Evolutionary conservation across 805 yeast species (phyloP).

Genomic region (Metschnikowia sp.): DNA sequence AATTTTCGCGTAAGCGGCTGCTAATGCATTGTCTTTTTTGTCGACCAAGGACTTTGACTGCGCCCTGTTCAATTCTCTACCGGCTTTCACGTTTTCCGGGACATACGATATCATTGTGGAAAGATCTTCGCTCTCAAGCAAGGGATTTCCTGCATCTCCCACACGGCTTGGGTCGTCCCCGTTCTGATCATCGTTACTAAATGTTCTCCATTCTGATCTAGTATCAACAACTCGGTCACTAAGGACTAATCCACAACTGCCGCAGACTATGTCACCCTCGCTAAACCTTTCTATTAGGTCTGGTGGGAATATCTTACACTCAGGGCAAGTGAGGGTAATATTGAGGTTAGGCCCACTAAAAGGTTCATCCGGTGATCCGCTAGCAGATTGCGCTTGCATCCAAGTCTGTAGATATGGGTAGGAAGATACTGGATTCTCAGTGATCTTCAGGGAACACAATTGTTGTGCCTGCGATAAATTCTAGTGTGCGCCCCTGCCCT

Average conservation of each 20-base stretch:
- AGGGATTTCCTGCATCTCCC: slow-evolving; percentile 94
- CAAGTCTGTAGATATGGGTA: no score
- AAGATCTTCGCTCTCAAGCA: slow-evolving; percentile 85
- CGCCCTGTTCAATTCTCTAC: slow-evolving; percentile 87
- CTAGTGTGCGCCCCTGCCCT: no score
- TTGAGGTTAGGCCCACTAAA: slow-evolving; percentile 76
- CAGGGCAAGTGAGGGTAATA: slow-evolving; percentile 90
- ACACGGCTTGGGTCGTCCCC: slow-evolving; percentile 99
- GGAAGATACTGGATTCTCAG: no score
- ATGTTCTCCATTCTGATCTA: slow-evolving; percentile 98
- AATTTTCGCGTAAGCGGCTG: slow-evolving; percentile 85
- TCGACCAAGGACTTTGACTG: slow-evolving; percentile 85
- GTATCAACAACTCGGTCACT: slow-evolving; percentile 92
- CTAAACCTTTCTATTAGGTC: slow-evolving; percentile 91
- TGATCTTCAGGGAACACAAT: no score
- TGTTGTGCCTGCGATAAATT: no score
- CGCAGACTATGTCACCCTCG: slow-evolving; percentile 98
- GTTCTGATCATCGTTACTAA: slow-evolving; percentile 95
- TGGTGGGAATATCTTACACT: slow-evolving; percentile 93
- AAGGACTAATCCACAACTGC: slow-evolving; percentile 89
- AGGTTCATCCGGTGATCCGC: slow-evolving; percentile 22
- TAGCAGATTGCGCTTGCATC: slow-evolving; percentile 5
- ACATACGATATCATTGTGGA: slow-evolving; percentile 89
- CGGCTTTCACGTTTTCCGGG: slow-evolving; percentile 78
- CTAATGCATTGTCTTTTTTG: slow-evolving; percentile 80